Base-by-base conservation (phyloP, 2,329 filamentous ascomycete genomes). In the Colletotrichum somersetense region DNA sequence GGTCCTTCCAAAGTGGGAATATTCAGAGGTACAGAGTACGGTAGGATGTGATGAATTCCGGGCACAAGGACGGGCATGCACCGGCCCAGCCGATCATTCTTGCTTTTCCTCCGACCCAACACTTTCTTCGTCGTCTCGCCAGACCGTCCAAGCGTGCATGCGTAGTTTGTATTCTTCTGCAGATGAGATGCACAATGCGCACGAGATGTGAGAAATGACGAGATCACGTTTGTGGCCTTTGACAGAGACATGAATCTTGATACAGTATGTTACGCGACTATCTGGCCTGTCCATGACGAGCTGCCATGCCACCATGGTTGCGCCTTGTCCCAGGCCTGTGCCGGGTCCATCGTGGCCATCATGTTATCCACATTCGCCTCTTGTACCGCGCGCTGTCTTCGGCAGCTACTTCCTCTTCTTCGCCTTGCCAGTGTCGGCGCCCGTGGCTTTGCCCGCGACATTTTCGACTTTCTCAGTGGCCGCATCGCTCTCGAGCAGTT, bases 401-500 rank as follows among this genome's bases (percentile, higher is more conserved):
- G 11, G 8, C 46, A 5, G 75, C 77, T 75, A 84, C 78, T 81
- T 84, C 66, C 83, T 80, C 80, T 83, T 85, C 67, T 80, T 83
- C 14, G 80, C 82, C 71, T 83, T 83, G 48, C 85, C 84, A 61
- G 83, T 84, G 73, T 87, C 84, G 8, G 84, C 81, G 38, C 89
- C 89, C 3, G 84, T 88, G 2, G 85, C 79, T 81, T 86, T 87
- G 35, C 79, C 80, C 3, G 63, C 62, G 8, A 42, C 59, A n/a
- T 33, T 59, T 74, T 79, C 77, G 30, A 73, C 71, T 71, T 75
- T 74, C 58, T 77, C 83, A 8, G 80, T 81, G 1, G 79, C 76
- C 76, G 82, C 80, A 48, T 82, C 81, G 6, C 76, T 76, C 71
- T 83, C 81, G 18, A 77, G 78, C 26, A 76, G 74, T 50, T 78